These are phyloP conservation scores for Leavenworthia alabamica DNA, from an alignment of 345 rosid genomes.

Conservation along the genomic window DNA sequence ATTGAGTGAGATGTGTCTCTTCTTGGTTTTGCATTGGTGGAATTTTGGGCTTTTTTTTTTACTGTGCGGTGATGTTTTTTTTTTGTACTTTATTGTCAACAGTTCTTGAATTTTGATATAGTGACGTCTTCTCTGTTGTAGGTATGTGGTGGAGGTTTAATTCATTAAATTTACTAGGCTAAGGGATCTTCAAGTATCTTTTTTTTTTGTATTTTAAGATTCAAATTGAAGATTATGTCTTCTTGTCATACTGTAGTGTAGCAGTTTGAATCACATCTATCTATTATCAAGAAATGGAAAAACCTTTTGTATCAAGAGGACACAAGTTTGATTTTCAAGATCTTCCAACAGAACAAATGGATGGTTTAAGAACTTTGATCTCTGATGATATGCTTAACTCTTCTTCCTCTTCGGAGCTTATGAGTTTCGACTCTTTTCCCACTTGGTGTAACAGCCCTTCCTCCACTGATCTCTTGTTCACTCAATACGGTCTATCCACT, in stretches of 20 bases:
- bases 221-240: background rate
- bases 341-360: slow-evolving; percentile 39
- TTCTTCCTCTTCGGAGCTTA: slow-evolving; percentile 42
- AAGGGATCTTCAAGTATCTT: background rate
- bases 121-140: slow-evolving; percentile 26
- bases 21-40: slow-evolving; percentile 12
- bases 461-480: slow-evolving; percentile 38
- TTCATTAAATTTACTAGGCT: background rate
- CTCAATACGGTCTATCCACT: slow-evolving; percentile 35
- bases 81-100: background rate
- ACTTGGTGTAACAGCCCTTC: slow-evolving; percentile 62
- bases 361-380: slow-evolving; percentile 34
- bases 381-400: slow-evolving; percentile 44
- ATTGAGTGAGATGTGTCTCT: slow-evolving; percentile 1
- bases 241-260: background rate
- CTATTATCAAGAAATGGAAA: slow-evolving; percentile 41
- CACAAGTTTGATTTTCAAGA: slow-evolving; percentile 44
- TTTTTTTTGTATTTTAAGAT: background rate
- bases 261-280: background rate
- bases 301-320: slow-evolving; percentile 46
- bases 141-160: slow-evolving; percentile 18
- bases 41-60: slow-evolving; percentile 14
- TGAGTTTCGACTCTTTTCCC: slow-evolving; percentile 58
- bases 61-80: slow-evolving; percentile 16
- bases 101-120: background rate